A percentile compares a stretch with the other conserved stretches of the same genome.
Evolutionary conservation across 2,329 filamentous ascomycete species (phyloP).

Genomic region (Arachnomyces sp.): DNA sequence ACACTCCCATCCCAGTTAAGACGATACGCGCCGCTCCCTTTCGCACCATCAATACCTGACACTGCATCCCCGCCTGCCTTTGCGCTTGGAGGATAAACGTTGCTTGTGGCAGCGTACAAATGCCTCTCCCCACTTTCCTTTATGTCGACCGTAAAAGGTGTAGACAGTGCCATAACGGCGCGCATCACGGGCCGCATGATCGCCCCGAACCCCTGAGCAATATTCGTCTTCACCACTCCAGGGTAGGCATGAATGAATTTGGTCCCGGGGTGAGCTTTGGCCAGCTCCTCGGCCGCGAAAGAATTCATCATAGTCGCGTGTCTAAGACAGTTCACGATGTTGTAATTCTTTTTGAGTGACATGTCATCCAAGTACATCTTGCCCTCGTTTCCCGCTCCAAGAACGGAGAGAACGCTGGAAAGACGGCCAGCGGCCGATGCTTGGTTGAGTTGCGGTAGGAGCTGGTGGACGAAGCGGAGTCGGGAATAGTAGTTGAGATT

Average conservation of each 20-base stretch:
- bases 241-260: constrained; percentile 45
- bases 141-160: constrained; percentile 11
- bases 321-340: constrained; percentile 14
- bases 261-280: constrained; percentile 37
- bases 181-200: not conserved
- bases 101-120: constrained; percentile 14
- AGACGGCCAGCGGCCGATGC: constrained; percentile 21
- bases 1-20: constrained; percentile 13
- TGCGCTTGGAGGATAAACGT: constrained; percentile 8
- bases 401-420: constrained; percentile 47
- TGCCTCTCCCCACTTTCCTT: constrained; percentile 17
- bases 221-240: constrained; percentile 40
- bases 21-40: constrained; percentile 15
- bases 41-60: constrained; percentile 11
- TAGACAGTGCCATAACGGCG: constrained; percentile 3
- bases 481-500: constrained; percentile 26
- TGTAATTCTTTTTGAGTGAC: constrained; percentile 18
- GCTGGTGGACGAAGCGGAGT: constrained; percentile 26
- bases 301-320: constrained; percentile 45
- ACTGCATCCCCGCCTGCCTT: not conserved
- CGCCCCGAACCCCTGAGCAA: constrained; percentile 47
- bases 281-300: constrained; percentile 42
- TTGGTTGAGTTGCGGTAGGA: constrained; percentile 23
- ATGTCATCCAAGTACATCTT: constrained; percentile 40
- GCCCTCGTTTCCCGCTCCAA: constrained; percentile 45